These are phyloP conservation scores for Balamuthia mandrillaris DNA, from an alignment of 208 protist genomes.

Conservation along the genomic window DNA sequence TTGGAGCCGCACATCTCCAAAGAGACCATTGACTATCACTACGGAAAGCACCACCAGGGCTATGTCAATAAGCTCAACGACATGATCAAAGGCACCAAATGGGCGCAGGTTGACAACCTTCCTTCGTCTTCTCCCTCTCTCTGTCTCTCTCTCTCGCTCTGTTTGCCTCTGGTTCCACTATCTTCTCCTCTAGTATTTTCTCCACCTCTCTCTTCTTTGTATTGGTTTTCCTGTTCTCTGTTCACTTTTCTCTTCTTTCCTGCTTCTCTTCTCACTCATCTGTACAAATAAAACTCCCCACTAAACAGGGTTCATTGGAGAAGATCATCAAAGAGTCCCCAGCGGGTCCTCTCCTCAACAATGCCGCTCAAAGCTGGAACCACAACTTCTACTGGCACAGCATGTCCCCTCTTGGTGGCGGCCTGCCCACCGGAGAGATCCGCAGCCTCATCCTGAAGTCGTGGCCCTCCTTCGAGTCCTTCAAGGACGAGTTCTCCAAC, in stretches of 20 bases:
- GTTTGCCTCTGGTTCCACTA: conserved; percentile 70
- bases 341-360: background rate
- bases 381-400: background rate
- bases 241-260: conserved; percentile 73
- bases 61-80: conserved; percentile 53
- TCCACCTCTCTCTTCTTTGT: no score
- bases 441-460: background rate
- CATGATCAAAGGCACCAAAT: conserved; percentile 24
- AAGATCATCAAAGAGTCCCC: background rate
- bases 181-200: no score
- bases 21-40: conserved; percentile 46
- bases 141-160: no score
- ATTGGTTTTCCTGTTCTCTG: no score
- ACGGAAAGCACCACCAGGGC: conserved; percentile 50
- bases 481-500: background rate
- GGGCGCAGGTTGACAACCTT: background rate
- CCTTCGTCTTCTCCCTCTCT: no score
- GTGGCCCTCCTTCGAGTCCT: background rate
- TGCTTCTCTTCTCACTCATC: conserved; percentile 65
- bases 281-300: no score
- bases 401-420: background rate
- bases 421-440: no score
- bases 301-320: background rate
- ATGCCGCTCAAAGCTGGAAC: background rate
- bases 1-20: conserved; percentile 1